Base-by-base conservation (phyloP, 441 rosid genomes). In the Euphorbia schlechtendalii region DNA sequence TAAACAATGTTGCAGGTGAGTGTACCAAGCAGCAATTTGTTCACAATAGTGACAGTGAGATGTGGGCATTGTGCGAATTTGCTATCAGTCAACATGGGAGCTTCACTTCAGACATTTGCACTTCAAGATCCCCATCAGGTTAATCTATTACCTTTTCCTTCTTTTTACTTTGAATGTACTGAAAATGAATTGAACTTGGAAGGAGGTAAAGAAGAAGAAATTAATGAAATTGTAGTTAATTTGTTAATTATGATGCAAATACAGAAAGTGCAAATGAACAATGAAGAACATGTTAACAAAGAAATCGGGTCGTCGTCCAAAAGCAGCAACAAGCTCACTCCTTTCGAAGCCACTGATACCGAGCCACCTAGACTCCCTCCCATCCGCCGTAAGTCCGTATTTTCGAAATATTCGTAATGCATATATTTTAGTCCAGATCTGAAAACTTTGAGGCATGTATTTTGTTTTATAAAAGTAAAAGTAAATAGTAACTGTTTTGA, bases 1-100 rank as follows among this genome's bases (percentile, higher is more conserved):
- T n/a, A n/a, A n/a, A n/a, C n/a, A n/a, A n/a, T n/a, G n/a, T n/a
- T 28, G 65, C 89, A 93, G 99, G 99, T 93, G 27, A 87, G 82
- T 76, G 99, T 93, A 55, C 99, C 99, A 69, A 68, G 82, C 76
- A 81, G 80, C 74, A 86, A 79, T 70, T 43, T 87, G 81, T 75
- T 67, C 79, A 83, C 78, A 68, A 72, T 83, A 36, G 99, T 89
- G 77, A 93, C 99, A 12, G 97, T 93, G 22, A 81, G 97, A 78
- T 93, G 97, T 69, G 99, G 99, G 69, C 89, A 90, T 68, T 93
- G 99, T 69, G 81, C 89, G 60, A 93, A 88, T 84, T 68, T 90
- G 82, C 86, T 90, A 55, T 82, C 91, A 45, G 91, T 93, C 36
- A 86, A 79, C 81, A 83, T 84, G 86, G 96, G 81, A 67, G 83